These are phyloP conservation scores for Phaeosphaeria sp. DNA, from an alignment of 2,329 filamentous ascomycete species.

Conservation along the genomic window DNA sequence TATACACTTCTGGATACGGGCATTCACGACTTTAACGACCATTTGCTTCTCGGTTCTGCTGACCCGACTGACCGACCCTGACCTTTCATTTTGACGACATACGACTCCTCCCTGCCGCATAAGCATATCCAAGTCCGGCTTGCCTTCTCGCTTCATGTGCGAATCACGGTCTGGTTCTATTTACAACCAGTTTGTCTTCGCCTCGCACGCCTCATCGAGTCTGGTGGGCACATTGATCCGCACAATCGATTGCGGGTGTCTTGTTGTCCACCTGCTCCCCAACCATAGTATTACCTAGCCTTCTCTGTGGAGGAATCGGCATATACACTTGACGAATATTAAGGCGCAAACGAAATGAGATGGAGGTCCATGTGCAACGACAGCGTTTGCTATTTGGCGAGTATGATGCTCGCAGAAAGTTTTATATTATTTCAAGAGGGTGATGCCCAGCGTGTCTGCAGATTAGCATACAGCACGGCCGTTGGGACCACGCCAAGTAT, in stretches of 20 bases:
- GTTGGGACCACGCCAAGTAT: conserved; percentile 14
- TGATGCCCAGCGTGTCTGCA: conserved; percentile 18
- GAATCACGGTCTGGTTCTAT: conserved; percentile 46
- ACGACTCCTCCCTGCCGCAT: conserved; percentile 46
- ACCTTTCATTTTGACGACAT: conserved; percentile 42
- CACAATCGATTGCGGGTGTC: conserved; percentile 10
- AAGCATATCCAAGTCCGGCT: conserved; percentile 35
- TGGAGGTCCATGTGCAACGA: conserved; percentile 31
- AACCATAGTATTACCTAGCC: conserved; percentile 10
- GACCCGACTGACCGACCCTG: conserved; percentile 33
- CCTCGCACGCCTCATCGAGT: conserved; percentile 28
- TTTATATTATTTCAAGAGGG: conserved; percentile 33
- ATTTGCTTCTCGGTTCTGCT: conserved; percentile 30
- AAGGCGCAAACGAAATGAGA: conserved; percentile 36
- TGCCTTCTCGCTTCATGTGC: conserved; percentile 37
- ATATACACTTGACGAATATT: conserved; percentile 35
- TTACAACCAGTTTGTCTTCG: conserved; percentile 33
- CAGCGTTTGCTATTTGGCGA: conserved; percentile 30
- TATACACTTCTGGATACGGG: conserved; percentile 38
- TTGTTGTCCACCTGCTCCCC: background rate
- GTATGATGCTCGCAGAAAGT: conserved; percentile 27
- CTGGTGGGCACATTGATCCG: conserved; percentile 21
- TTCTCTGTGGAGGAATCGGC: conserved; percentile 14
- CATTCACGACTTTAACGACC: conserved; percentile 46
- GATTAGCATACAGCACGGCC: conserved; percentile 13